A percentile compares a stretch with the other conserved stretches of the same genome.
Conservation (phyloP, 768 basidiomycete genomes). For the Phlebiopsis flavidoalba region DNA sequence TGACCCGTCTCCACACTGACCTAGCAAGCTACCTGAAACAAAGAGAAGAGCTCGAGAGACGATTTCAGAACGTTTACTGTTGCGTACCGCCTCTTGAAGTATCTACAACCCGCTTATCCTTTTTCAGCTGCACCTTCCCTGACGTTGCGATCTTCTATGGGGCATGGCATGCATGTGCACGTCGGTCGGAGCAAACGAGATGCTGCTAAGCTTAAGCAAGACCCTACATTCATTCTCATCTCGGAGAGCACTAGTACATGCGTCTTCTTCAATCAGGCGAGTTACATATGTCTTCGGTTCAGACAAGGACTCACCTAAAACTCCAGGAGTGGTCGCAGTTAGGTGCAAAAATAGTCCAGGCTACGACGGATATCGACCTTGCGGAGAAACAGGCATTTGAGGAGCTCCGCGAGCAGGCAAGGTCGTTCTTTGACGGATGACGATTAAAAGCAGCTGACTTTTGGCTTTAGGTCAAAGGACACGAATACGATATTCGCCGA, state of each 20-base stretch:
- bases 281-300: background rate
- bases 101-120: background rate
- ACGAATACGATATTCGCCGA: constrained; percentile 51
- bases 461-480: constrained; percentile 51
- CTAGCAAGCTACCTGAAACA: constrained; percentile 40
- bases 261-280: constrained; percentile 62
- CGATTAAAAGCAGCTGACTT: background rate
- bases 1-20: constrained; percentile 42
- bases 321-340: constrained; percentile 69
- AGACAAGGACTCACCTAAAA: background rate
- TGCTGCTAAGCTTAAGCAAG: constrained; percentile 38
- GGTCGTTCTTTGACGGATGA: background rate
- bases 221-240: constrained; percentile 50
- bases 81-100: constrained; percentile 21
- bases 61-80: constrained; percentile 52
- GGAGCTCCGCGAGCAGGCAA: constrained; percentile 60
- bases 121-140: constrained; percentile 62
- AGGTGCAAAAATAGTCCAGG: constrained; percentile 62
- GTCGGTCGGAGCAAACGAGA: constrained; percentile 63
- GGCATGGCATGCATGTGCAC: constrained; percentile 74
- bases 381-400: constrained; percentile 76
- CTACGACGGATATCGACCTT: constrained; percentile 40
- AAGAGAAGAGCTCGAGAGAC: constrained; percentile 48
- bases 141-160: constrained; percentile 62
- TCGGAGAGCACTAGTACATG: constrained; percentile 63